Evolutionary conservation across 2,329 filamentous ascomycete genomes (phyloP), one percentile per base, ranked within the genome.

Genomic region (Phoma sp.): DNA sequence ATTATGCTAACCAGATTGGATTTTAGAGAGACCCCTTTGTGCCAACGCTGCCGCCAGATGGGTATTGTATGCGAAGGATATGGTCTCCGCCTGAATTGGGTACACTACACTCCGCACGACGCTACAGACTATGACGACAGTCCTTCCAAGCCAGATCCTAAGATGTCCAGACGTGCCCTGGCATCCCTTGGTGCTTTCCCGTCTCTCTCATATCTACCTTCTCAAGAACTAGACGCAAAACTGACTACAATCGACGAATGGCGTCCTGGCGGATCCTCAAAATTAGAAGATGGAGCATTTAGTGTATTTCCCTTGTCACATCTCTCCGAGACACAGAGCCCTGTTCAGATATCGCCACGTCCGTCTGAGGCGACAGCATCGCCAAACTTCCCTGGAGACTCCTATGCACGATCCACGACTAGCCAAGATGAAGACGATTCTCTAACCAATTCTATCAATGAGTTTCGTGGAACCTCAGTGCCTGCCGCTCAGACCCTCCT

Each of bases 21-120:
- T n/a, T 1, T 22, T 6, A 55, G 51, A 27, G 55, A 21, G 15
- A 50, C 39, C n/a, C 55, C 55, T 5, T 40, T 36, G 6, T 60
- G 57, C 37, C 35, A 46, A 31, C 53, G 53, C 3, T 60, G 57
- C 24, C 36, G 38, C 17, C 48, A 57, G 6, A 33, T 50, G 25
- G 52, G 44, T n/a, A 19, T 53, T 24, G 6, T 22, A 22, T 60
- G 57, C 22, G 57, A 39, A 40, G 57, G 57, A 15, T 60, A 60
- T 40, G 53, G 53, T n/a, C 39, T 57, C 10, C 57, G 57, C 15
- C 31, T 60, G 36, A 53, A 15, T 17, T 60, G 57, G 57, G 44
- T 57, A 15, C 48, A 45, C 6, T 53, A 47, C 40, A 45, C 57
- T 15, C 52, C 56, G 1, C 33, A 49, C 29, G 43, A 56, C 9